These are phyloP conservation scores for Pichia californica DNA, from an alignment of 805 yeast genomes.

Conservation along the genomic window DNA sequence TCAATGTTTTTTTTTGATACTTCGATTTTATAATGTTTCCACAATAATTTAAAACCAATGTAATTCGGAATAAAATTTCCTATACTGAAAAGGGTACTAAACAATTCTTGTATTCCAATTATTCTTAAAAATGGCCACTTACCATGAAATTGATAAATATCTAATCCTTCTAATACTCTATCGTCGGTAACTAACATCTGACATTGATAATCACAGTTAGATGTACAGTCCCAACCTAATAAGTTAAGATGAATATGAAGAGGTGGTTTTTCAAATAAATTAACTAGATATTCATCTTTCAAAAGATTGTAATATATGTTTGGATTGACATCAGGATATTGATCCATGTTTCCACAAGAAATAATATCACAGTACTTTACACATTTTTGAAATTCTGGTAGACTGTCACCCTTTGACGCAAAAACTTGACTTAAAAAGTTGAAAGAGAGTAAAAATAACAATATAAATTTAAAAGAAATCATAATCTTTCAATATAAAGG, in stretches of 20 bases:
- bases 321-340: slow-evolving; percentile 18
- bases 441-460: not conserved
- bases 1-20: slow-evolving; percentile 16
- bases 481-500: too few relatives aligned
- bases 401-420: slow-evolving; percentile 58
- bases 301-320: slow-evolving; percentile 23
- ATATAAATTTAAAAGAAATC: too few relatives aligned
- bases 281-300: slow-evolving; percentile 29
- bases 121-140: slow-evolving; percentile 91
- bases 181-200: slow-evolving; percentile 66
- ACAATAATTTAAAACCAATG: slow-evolving; percentile 35
- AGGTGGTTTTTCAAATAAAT: slow-evolving; percentile 34
- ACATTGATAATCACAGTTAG: slow-evolving; percentile 90
- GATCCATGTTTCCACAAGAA: slow-evolving; percentile 22
- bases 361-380: slow-evolving; percentile 40
- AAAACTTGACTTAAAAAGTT: not conserved
- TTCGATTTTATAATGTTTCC: slow-evolving; percentile 18
- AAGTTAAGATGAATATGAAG: slow-evolving; percentile 37
- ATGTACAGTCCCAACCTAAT: slow-evolving; percentile 66
- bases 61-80: slow-evolving; percentile 63
- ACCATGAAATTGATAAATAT: slow-evolving; percentile 84
- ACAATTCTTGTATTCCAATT: slow-evolving; percentile 79
- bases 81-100: slow-evolving; percentile 72
- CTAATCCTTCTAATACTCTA: slow-evolving; percentile 41
- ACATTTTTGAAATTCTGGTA: slow-evolving; percentile 53